phyloP scores from a whole-genome alignment of 495 filamentous ascomycete genomes.

The Neurospora sp. region DNA sequence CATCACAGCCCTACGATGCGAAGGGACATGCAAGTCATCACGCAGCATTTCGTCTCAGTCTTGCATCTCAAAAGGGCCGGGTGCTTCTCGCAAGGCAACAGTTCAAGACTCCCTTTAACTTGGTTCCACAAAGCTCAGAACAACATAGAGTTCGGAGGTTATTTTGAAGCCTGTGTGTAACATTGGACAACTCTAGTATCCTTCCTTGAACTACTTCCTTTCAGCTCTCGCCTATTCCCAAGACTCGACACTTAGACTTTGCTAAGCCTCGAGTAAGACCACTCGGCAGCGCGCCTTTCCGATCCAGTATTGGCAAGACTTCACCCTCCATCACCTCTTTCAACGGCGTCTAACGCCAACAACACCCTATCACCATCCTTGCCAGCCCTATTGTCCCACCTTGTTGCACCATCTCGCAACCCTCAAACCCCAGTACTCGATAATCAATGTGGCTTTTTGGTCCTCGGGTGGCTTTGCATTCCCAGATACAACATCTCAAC shows the following conservation, averaged over 20 bases:
- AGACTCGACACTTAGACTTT: background rate
- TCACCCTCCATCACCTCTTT: background rate
- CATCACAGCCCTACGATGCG: background rate
- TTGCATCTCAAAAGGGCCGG: background rate
- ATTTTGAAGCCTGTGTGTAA: background rate
- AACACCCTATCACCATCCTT: background rate
- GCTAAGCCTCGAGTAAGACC: background rate
- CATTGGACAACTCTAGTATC: background rate
- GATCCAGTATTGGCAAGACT: background rate
- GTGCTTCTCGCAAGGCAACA: background rate
- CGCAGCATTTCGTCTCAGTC: background rate
- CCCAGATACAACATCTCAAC: background rate
- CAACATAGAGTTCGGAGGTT: background rate
- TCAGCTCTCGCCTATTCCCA: background rate
- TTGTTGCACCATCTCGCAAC: background rate
- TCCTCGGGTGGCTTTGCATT: background rate
- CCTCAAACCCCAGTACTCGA: background rate
- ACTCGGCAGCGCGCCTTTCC: background rate
- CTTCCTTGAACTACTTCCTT: background rate
- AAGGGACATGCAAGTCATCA: background rate
- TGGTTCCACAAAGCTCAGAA: background rate
- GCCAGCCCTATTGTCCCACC: background rate
- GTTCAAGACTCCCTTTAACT: background rate
- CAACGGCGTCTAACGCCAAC: background rate
- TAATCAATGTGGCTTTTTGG: background rate